Evolutionary conservation across 345 rosid genomes (phyloP).

Genomic region (Hibiscus mutabilis): DNA sequence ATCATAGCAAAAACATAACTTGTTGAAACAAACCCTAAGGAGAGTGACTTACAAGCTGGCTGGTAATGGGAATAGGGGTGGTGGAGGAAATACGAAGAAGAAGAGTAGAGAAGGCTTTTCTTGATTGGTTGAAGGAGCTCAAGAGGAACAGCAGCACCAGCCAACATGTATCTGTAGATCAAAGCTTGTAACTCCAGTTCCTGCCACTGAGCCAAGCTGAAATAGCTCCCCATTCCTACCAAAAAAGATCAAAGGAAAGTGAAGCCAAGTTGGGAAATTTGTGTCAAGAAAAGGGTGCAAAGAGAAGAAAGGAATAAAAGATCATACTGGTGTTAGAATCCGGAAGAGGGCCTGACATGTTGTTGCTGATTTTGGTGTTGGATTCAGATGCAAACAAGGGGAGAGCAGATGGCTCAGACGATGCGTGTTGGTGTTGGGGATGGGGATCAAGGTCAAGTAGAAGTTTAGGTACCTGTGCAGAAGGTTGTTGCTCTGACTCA

Average conservation of each 20-base stretch:
- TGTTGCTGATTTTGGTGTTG: conserved; percentile 38
- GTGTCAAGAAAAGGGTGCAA: not conserved
- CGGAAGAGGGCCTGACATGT: conserved; percentile 51
- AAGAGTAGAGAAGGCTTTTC: conserved; percentile 56
- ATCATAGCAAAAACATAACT: too few species aligned
- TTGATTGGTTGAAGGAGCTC: conserved; percentile 83
- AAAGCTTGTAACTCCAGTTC: conserved; percentile 92
- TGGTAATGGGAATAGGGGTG: conserved; percentile 52
- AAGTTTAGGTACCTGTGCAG: conserved; percentile 72
- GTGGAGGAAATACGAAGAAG: conserved; percentile 55
- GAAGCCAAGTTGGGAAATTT: not conserved
- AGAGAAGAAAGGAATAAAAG: conserved; percentile 4
- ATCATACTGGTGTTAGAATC: conserved; percentile 45
- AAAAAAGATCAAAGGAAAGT: not conserved
- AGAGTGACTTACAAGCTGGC: conserved; percentile 58
- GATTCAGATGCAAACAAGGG: conserved; percentile 71
- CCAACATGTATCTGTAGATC: conserved; percentile 88
- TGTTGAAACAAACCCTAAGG: too few species aligned
- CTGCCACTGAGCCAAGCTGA: conserved; percentile 86
- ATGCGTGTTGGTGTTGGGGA: too few species aligned
- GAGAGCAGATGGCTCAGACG: conserved; percentile 49
- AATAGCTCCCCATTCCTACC: conserved; percentile 66
- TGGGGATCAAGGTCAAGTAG: conserved; percentile 37
- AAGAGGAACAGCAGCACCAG: conserved; percentile 79
- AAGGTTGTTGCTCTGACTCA: conserved; percentile 60